A percentile compares a stretch with the other conserved stretches of the same genome.
Conservation (phyloP, 2,329 filamentous ascomycete species). For the Diaporthe citrichinensis region DNA sequence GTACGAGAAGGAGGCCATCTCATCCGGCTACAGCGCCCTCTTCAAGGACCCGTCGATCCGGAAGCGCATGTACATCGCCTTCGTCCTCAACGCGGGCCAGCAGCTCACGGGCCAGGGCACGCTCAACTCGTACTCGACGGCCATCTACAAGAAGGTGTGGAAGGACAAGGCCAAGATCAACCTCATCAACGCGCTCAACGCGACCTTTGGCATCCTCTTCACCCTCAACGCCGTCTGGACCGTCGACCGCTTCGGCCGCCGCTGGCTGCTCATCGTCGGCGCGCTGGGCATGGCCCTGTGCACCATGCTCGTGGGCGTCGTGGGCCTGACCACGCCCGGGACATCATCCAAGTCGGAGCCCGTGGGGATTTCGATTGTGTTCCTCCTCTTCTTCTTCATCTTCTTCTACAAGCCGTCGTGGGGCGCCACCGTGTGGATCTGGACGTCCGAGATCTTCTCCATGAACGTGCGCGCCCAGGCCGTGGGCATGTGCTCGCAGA, state of each 20-base stretch:
- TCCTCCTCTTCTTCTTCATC: constrained; percentile 74
- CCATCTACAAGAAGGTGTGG: constrained; percentile 81
- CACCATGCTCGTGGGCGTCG: constrained; percentile 75
- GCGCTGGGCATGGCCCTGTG: constrained; percentile 77
- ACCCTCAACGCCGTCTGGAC: constrained; percentile 82
- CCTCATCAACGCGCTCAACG: constrained; percentile 82
- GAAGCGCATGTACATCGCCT: constrained; percentile 75
- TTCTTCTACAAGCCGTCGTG: constrained; percentile 77
- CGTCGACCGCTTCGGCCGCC: constrained; percentile 78
- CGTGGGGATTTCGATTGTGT: constrained; percentile 75
- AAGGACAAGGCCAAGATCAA: constrained; percentile 70
- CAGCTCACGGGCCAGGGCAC: constrained; percentile 81
- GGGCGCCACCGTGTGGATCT: constrained; percentile 78
- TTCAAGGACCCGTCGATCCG: constrained; percentile 79
- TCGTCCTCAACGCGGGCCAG: constrained; percentile 78
- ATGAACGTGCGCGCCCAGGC: constrained; percentile 80
- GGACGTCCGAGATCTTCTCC: constrained; percentile 76
- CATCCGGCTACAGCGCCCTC: constrained; percentile 72
- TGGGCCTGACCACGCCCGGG: constrained; percentile 62
- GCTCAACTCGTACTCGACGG: constrained; percentile 80
- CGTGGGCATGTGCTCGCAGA: constrained; percentile 74
- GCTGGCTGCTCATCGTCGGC: constrained; percentile 78
- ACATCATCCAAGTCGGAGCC: constrained; percentile 66
- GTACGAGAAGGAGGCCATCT: constrained; percentile 79
- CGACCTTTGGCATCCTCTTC: constrained; percentile 80